Conservation (phyloP, 768 basidiomycete species). For the Lactifluus volemus region DNA sequence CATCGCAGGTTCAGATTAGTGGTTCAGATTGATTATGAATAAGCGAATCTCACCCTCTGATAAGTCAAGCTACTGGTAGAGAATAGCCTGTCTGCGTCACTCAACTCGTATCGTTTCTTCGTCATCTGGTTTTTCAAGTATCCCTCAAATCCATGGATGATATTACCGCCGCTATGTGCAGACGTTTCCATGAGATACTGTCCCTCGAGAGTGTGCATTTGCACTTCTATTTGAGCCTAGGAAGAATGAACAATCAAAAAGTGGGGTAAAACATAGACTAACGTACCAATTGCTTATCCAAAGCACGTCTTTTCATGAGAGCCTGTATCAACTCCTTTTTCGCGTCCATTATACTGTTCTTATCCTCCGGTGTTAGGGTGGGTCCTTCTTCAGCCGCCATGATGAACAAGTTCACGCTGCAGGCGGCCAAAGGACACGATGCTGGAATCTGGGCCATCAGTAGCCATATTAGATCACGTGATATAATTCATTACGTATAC, state of each 20-base stretch:
- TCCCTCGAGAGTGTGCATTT: constrained; percentile 72
- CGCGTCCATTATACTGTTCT: constrained; percentile 58
- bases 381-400: constrained; percentile 31
- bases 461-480: not conserved
- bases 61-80: constrained; percentile 73
- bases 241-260: not conserved
- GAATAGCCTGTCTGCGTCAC: constrained; percentile 72
- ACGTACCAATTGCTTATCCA: constrained; percentile 72
- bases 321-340: constrained; percentile 71
- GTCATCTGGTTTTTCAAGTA: constrained; percentile 74
- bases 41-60: constrained; percentile 46
- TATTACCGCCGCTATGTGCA: constrained; percentile 71
- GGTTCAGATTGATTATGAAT: not conserved
- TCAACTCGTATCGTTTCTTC: constrained; percentile 65
- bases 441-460: constrained; percentile 3
- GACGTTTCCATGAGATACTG: constrained; percentile 73
- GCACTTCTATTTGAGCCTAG: constrained; percentile 68
- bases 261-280: not conserved
- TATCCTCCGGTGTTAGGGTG: constrained; percentile 52
- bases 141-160: constrained; percentile 80
- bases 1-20: constrained; percentile 6
- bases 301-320: constrained; percentile 60
- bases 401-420: not conserved
- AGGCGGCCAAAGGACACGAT: constrained; percentile 2
- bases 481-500: not conserved